phyloP scores from a whole-genome alignment of 1,284 basidiomycete genomes.

The Naganishia sp. region DNA sequence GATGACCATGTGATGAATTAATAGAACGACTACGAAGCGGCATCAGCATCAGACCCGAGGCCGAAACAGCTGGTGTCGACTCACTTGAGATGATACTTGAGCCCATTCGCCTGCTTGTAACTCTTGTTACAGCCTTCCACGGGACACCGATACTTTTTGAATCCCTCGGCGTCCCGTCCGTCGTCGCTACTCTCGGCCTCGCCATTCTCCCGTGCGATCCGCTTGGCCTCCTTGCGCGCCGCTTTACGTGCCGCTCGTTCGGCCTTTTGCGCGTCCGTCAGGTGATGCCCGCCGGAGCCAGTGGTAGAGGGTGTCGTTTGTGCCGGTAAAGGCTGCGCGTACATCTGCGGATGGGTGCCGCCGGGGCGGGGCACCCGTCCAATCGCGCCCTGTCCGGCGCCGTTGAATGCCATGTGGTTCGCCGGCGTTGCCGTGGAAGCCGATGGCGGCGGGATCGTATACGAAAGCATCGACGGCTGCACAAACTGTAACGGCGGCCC shows the following conservation, averaged over 20 bases:
- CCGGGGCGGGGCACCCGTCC: slow-evolving; percentile 17
- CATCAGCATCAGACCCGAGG: not conserved
- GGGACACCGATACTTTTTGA: slow-evolving; percentile 62
- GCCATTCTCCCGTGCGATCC: slow-evolving; percentile 37
- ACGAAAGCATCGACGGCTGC: slow-evolving; percentile 50
- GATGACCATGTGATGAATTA: slow-evolving; percentile 38
- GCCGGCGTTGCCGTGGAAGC: slow-evolving; percentile 14
- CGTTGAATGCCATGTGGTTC: slow-evolving; percentile 32
- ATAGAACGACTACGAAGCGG: slow-evolving; percentile 35
- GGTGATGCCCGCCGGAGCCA: slow-evolving; percentile 16
- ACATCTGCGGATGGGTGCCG: not conserved
- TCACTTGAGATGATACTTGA: slow-evolving; percentile 52
- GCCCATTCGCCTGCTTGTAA: slow-evolving; percentile 60
- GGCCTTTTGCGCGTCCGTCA: slow-evolving; percentile 34
- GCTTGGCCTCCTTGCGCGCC: slow-evolving; percentile 44
- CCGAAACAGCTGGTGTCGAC: slow-evolving; percentile 1
- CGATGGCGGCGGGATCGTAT: slow-evolving; percentile 37
- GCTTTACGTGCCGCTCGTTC: slow-evolving; percentile 38
- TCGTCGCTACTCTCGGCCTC: slow-evolving; percentile 31
- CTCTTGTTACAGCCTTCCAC: slow-evolving; percentile 63
- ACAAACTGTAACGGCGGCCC: slow-evolving; percentile 44
- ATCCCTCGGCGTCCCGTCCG: slow-evolving; percentile 43
- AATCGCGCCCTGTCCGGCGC: slow-evolving; percentile 29
- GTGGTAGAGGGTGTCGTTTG: not conserved
- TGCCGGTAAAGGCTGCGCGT: no score